Conservation (phyloP, 176 grass and related monocot species). For the Ensete ventricosum region DNA sequence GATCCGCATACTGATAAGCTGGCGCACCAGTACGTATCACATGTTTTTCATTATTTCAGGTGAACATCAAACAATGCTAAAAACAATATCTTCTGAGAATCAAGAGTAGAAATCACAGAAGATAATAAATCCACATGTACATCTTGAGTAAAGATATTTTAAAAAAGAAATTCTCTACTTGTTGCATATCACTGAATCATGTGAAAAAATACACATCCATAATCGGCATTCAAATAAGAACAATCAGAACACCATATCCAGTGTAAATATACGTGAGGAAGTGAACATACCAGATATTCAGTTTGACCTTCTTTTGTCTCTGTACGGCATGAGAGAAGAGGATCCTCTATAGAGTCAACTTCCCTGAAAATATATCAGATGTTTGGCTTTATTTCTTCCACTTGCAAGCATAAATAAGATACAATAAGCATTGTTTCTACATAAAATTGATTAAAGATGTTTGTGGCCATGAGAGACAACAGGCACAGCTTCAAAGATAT, state of each 20-base stretch:
- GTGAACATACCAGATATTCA: slow-evolving; percentile 27
- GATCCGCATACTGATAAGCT: too few species aligned
- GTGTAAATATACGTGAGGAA: not conserved
- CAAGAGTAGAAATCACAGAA: too few species aligned
- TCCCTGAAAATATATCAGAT: slow-evolving; percentile 33
- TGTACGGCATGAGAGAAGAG: slow-evolving; percentile 41
- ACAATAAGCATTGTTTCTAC: not conserved
- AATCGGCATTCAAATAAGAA: not conserved
- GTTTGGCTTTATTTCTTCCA: not conserved
- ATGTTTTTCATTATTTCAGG: too few species aligned
- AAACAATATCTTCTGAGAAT: too few species aligned
- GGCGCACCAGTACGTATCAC: too few species aligned
- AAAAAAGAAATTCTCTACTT: too few species aligned
- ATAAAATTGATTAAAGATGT: not conserved
- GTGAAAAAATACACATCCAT: not conserved
- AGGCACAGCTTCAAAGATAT: not conserved
- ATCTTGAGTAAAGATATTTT: too few species aligned
- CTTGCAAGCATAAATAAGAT: not conserved
- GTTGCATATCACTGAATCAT: not conserved
- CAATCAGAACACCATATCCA: not conserved
- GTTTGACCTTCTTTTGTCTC: slow-evolving; percentile 22
- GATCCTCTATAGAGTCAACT: slow-evolving; percentile 60
- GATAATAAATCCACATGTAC: too few species aligned
- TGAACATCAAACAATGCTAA: too few species aligned
- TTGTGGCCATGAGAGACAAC: not conserved